Percentiles rank a stretch among this genome's conserved stretches.
These are phyloP conservation scores for Globisporangium middletonii DNA, from an alignment of 352 stramenopile species.

Conservation along the genomic window DNA sequence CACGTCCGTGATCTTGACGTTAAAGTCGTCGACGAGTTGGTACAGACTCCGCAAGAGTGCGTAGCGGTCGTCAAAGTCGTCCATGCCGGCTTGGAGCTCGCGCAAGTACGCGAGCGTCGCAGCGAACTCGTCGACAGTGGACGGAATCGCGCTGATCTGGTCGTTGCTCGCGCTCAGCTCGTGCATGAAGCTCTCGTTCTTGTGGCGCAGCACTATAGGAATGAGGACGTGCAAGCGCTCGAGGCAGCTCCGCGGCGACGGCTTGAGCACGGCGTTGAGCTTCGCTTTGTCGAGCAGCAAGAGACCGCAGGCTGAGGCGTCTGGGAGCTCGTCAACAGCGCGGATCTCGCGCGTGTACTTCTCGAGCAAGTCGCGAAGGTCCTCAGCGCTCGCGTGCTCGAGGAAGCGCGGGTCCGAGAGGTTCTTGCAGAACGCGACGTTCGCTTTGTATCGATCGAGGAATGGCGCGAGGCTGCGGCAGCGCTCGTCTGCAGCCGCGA, in stretches of 20 bases:
- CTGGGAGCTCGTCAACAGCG: slow-evolving; percentile 43
- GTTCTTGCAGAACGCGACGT: slow-evolving; percentile 49
- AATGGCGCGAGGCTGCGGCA: slow-evolving; percentile 62
- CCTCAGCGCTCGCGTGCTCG: slow-evolving; percentile 31
- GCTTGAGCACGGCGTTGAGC: slow-evolving; percentile 57
- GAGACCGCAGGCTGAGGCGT: slow-evolving; percentile 38
- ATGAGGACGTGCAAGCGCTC: slow-evolving; percentile 50
- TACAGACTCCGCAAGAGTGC: slow-evolving; percentile 47
- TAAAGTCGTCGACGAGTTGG: slow-evolving; percentile 62
- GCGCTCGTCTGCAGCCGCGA: slow-evolving; percentile 41
- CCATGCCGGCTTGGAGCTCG: slow-evolving; percentile 41
- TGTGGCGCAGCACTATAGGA: slow-evolving; percentile 47
- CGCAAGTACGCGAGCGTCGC: slow-evolving; percentile 49
- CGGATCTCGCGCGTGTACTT: slow-evolving; percentile 59
- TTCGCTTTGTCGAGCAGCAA: slow-evolving; percentile 53
- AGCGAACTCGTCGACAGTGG: slow-evolving; percentile 65
- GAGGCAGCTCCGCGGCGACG: slow-evolving; percentile 57
- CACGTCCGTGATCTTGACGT: slow-evolving; percentile 52
- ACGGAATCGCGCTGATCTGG: slow-evolving; percentile 62
- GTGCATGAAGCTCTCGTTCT: slow-evolving; percentile 52
- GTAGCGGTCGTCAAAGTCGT: slow-evolving; percentile 51
- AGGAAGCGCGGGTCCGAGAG: slow-evolving; percentile 25
- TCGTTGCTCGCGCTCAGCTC: slow-evolving; percentile 55
- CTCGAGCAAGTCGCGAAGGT: slow-evolving; percentile 51
- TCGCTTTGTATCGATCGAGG: slow-evolving; percentile 66